A percentile compares a stretch with the other conserved stretches of the same genome.
Evolutionary conservation across 148 eudicot genomes (phyloP).

Genomic region (Simmondsia chinensis): DNA sequence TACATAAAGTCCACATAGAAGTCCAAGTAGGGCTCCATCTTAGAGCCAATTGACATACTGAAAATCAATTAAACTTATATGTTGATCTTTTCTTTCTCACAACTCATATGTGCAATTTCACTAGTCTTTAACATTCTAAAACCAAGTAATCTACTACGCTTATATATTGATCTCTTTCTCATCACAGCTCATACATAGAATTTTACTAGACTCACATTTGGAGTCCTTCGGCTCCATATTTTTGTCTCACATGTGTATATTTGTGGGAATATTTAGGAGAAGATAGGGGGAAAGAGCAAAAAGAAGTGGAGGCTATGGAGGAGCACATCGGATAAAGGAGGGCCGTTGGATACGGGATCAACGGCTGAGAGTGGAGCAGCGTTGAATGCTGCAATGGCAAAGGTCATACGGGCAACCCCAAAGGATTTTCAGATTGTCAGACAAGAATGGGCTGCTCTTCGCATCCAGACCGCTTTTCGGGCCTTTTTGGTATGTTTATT

Average conservation of each 20-base stretch:
- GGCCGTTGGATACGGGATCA: constrained; percentile 26
- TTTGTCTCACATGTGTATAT: neutral
- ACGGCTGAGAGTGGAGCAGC: constrained; percentile 20
- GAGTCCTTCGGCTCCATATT: neutral
- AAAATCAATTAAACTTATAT: no score
- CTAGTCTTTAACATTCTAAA: no score
- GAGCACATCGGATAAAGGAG: constrained; percentile 31
- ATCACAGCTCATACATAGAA: no score
- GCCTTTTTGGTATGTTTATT: constrained; percentile 64
- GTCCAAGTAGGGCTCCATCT: no score
- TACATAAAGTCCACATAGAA: no score
- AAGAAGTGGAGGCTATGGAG: constrained; percentile 84
- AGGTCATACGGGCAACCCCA: constrained; percentile 60
- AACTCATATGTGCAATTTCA: no score
- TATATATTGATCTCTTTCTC: neutral
- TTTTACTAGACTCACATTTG: no score
- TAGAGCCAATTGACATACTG: no score
- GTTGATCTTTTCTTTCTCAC: no score
- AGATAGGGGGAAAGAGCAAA: constrained; percentile 39
- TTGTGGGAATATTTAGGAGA: constrained; percentile 34
- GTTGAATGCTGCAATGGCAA: constrained; percentile 72
- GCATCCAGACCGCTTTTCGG: constrained; percentile 81
- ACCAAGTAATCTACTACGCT: neutral
- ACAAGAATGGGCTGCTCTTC: constrained; percentile 83
- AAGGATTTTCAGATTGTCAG: constrained; percentile 61